Conservation (phyloP, 129 eudicot species). For the Daucus carota region DH1_v3.0 NC_030388.2:2056001-2056500, state of each 20-base stretch:
- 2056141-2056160: conserved; percentile 80
- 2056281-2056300: conserved; percentile 50
- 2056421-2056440: conserved; percentile 19
- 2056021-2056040: conserved; percentile 99
- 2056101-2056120: conserved; percentile 58
- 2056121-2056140: conserved; percentile 79
- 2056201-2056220: conserved; percentile 56
- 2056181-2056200: conserved; percentile 45
- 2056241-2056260: conserved; percentile 40
- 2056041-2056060: conserved; percentile 86
- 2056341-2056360: background rate
- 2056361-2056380: background rate
- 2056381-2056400: background rate
- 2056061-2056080: conserved; percentile 80
- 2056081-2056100: conserved; percentile 37
- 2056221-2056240: conserved; percentile 37
- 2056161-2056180: conserved; percentile 58
- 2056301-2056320: conserved; percentile 88
- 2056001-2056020: conserved; percentile 88
- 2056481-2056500: background rate
- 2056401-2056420: conserved; percentile 21
- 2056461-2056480: background rate
- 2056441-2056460: background rate
- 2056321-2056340: conserved; percentile 3
- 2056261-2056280: conserved; percentile 44